These are phyloP conservation scores for Parietaria judaica DNA, from an alignment of 306 rosid genomes.

Conservation along the genomic window DNA sequence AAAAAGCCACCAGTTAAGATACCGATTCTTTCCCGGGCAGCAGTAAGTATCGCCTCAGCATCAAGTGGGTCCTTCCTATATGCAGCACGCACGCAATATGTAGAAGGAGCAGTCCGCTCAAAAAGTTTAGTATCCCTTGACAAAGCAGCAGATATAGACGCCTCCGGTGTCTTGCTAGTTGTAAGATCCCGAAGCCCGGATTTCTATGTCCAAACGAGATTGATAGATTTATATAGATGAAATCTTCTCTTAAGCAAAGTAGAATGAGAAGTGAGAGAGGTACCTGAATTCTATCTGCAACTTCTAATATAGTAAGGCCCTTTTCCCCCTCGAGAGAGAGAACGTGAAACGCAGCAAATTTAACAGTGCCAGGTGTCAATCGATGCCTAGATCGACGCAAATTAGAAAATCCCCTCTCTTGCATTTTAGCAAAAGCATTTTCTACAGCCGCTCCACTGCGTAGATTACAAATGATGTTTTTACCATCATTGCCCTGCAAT, in stretches of 20 bases:
- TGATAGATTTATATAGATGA: background rate
- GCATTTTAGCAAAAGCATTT: slow-evolving; percentile 67
- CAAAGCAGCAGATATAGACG: slow-evolving; percentile 68
- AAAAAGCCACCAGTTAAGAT: slow-evolving; percentile 38
- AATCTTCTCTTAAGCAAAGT: slow-evolving; percentile 2
- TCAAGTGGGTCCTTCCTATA: slow-evolving; percentile 62
- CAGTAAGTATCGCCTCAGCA: slow-evolving; percentile 51
- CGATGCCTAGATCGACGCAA: slow-evolving; percentile 57
- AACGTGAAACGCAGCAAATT: slow-evolving; percentile 84
- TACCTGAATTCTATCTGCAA: slow-evolving; percentile 82
- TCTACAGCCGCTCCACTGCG: slow-evolving; percentile 68
- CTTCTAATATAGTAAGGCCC: slow-evolving; percentile 66
- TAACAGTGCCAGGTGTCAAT: slow-evolving; percentile 79
- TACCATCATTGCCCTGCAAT: slow-evolving; percentile 52
- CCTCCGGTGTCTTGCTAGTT: slow-evolving; percentile 83
- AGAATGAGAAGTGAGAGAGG: slow-evolving; percentile 5
- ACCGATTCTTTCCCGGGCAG: slow-evolving; percentile 61
- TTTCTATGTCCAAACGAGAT: slow-evolving; percentile 28
- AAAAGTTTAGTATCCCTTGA: slow-evolving; percentile 79
- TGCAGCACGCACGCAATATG: slow-evolving; percentile 60
- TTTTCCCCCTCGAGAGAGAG: slow-evolving; percentile 70
- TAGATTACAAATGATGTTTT: slow-evolving; percentile 47
- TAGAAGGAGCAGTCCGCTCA: slow-evolving; percentile 78
- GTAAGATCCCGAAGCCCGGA: slow-evolving; percentile 79
- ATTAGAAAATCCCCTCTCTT: slow-evolving; percentile 53